Evolutionary conservation across 2,329 filamentous ascomycete species (phyloP), one percentile per base, ranked within the genome.

Genomic region (Hypoxylon sp.): DNA sequence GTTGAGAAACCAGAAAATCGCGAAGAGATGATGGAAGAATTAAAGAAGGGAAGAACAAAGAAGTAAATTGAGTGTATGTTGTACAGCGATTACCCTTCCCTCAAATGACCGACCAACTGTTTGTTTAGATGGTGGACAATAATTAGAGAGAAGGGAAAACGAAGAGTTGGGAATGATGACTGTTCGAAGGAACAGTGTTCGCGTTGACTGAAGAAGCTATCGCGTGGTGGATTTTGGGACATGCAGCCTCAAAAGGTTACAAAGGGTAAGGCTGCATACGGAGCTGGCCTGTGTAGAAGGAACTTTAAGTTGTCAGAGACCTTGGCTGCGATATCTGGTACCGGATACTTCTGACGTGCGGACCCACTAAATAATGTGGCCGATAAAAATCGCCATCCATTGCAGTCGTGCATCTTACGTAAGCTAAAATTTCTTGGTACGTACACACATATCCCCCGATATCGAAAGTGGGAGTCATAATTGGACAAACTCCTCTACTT

Each of bases 81-180:
- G 70, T 72, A 70, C 68, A 69, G 67, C 67, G 65, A 75, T 65
- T 72, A 73, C 71, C 63, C 65, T 74, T 68, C 58, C 67, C 67
- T 46, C 46, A 49, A 71, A 68, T 46, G 43, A 60, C 66, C 63
- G 45, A 67, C 67, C 69, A 72, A 72, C 43, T 60, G 71, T 61
- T 41, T 36, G 49, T 56, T 25, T 60, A 50, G 61, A 49, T 58
- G 25, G 63, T 43, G 51, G 56, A 34, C 45, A 56, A 53, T 23
- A 43, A 57, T 58, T 53, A 46, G 61, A 65, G 60, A 65, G 64
- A 65, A 67, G 61, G 34, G 51, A 51, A 61, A 61, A 59, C n/a
- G 52, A 41, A 52, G 60, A 48, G 56, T 68, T 65, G 65, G 62
- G 45, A 48, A 48, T 45, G 63, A 38, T 59, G 41, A n/a, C 36